phyloP scores from a whole-genome alignment of 139 green algal genomes.

The Volvox reticuliferus region DNA sequence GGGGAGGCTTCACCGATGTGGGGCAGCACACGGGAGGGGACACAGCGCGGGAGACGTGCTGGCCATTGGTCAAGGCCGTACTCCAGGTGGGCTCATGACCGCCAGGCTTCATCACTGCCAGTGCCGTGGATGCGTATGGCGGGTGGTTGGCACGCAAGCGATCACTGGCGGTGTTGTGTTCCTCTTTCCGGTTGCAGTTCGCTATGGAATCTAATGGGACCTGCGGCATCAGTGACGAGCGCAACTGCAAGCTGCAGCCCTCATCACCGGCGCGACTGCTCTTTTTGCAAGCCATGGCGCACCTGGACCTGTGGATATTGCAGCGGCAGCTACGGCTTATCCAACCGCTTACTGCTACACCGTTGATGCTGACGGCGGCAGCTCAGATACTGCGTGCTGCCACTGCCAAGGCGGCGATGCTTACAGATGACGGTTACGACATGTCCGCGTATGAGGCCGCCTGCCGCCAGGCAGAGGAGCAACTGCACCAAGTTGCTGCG shows the following conservation, averaged over 20 bases:
- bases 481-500: conserved; percentile 1
- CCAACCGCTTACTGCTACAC: neutral
- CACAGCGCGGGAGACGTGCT: conserved; percentile 38
- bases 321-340: conserved; percentile 26
- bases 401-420: conserved; percentile 37
- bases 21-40: conserved; percentile 50
- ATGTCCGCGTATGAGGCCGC: conserved; percentile 42
- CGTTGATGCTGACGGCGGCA: conserved; percentile 15
- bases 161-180: too few relatives aligned
- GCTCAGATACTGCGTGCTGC: conserved; percentile 57
- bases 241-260: neutral
- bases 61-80: conserved; percentile 49
- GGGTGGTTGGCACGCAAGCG: too few relatives aligned
- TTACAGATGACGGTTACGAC: conserved; percentile 47
- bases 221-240: neutral
- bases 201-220: neutral
- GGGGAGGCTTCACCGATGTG: conserved; percentile 56
- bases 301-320: conserved; percentile 64
- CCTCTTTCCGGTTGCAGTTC: neutral
- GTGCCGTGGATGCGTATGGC: too few relatives aligned
- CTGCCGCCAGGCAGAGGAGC: neutral
- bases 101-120: too few relatives aligned
- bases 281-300: conserved; percentile 26
- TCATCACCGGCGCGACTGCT: neutral
- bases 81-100: conserved; percentile 35